Evolutionary conservation across 2,329 filamentous ascomycete species (phyloP).

Genomic region (Aspergillus melleus): DNA sequence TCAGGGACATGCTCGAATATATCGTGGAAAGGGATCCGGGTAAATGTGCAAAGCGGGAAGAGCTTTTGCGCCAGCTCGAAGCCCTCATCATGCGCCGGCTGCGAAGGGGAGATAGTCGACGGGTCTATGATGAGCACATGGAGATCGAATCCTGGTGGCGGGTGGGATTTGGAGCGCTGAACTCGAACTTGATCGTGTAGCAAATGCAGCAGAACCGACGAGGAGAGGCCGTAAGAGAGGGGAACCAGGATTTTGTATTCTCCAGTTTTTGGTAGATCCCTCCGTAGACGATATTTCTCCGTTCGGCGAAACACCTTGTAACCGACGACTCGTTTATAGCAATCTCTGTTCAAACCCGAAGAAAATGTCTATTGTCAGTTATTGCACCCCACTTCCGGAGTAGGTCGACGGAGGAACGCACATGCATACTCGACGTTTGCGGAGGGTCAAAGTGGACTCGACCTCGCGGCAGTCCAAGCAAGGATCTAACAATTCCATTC

Average conservation of each 20-base stretch:
- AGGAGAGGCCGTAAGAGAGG: slow-evolving; percentile 80
- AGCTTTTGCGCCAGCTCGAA: slow-evolving; percentile 52
- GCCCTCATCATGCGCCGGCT: slow-evolving; percentile 26
- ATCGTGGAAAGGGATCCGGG: slow-evolving; percentile 62
- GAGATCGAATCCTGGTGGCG: slow-evolving; percentile 67
- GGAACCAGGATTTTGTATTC: slow-evolving; percentile 68
- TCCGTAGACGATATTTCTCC: slow-evolving; percentile 60
- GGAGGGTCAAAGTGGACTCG: slow-evolving; percentile 54
- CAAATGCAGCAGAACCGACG: slow-evolving; percentile 72
- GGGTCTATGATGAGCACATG: slow-evolving; percentile 45
- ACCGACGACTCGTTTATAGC: slow-evolving; percentile 75
- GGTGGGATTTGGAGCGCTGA: slow-evolving; percentile 62
- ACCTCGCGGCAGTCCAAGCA: slow-evolving; percentile 60
- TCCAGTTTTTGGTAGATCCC: slow-evolving; percentile 37
- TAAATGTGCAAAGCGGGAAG: slow-evolving; percentile 68
- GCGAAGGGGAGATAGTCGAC: slow-evolving; percentile 27
- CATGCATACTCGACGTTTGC: slow-evolving; percentile 62
- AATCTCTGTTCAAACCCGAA: slow-evolving; percentile 53
- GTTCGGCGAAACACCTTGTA: slow-evolving; percentile 80
- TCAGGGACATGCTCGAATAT: slow-evolving; percentile 51
- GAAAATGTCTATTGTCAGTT: slow-evolving; percentile 8
- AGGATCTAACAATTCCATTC: slow-evolving; percentile 32
- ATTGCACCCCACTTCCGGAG: not conserved
- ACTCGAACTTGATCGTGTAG: slow-evolving; percentile 68
- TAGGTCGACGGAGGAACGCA: slow-evolving; percentile 31